phyloP scores from a whole-genome alignment of 352 stramenopile species.

The Blastocystis sp. region DNA sequence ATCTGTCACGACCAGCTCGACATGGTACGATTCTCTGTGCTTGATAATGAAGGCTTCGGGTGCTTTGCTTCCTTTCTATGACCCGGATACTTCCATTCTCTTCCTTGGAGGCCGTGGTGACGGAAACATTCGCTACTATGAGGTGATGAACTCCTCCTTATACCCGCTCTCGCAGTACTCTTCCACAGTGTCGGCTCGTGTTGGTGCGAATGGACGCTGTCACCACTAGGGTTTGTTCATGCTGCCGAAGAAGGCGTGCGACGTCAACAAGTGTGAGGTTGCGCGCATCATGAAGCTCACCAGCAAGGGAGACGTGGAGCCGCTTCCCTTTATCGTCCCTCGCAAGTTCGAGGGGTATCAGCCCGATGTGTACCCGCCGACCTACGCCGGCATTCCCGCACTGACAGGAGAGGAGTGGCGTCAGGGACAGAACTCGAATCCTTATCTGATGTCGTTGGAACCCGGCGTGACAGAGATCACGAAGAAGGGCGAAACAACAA shows the following conservation, averaged over 20 bases:
- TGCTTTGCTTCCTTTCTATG: slow-evolving; percentile 97
- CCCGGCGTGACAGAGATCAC: slow-evolving; percentile 16
- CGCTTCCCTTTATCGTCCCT: slow-evolving; percentile 84
- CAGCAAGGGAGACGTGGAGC: slow-evolving; percentile 83
- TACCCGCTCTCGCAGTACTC: slow-evolving; percentile 84
- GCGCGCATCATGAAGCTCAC: slow-evolving; percentile 85
- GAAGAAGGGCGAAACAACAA: not conserved
- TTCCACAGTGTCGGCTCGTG: slow-evolving; percentile 71
- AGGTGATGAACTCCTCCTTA: slow-evolving; percentile 86
- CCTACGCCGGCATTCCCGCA: slow-evolving; percentile 79
- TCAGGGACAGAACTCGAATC: slow-evolving; percentile 76
- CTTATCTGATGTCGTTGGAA: slow-evolving; percentile 46
- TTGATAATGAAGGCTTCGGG: slow-evolving; percentile 80
- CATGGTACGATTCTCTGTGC: not conserved
- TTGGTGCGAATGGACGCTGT: not conserved
- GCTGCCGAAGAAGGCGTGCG: slow-evolving; percentile 88
- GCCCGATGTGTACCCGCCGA: slow-evolving; percentile 95
- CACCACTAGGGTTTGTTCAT: slow-evolving; percentile 84
- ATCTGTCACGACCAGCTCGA: slow-evolving; percentile 41
- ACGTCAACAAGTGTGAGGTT: slow-evolving; percentile 96
- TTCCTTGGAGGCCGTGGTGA: slow-evolving; percentile 95
- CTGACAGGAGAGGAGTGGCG: slow-evolving; percentile 89
- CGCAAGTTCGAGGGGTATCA: slow-evolving; percentile 98
- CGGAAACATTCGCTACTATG: slow-evolving; percentile 95
- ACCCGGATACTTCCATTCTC: slow-evolving; percentile 88